These are phyloP conservation scores for Phytophthora niederhauseri DNA, from an alignment of 352 stramenopile genomes.

Conservation along the genomic window DNA sequence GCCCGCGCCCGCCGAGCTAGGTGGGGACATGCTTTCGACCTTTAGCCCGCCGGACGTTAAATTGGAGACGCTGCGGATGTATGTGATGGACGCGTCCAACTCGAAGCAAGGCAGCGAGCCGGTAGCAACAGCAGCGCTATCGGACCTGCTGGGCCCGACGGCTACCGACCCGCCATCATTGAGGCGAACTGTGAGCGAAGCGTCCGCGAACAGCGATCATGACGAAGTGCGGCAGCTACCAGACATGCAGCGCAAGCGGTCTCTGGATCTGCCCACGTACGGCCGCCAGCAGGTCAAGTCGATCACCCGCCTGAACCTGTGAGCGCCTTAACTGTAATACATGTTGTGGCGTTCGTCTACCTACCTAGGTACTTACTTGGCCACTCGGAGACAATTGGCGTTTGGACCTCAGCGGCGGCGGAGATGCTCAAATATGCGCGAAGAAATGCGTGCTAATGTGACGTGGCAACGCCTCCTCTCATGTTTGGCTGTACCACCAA, in stretches of 20 bases:
- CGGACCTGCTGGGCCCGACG: constrained; percentile 45
- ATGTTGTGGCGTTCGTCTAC: neutral
- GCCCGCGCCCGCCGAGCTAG: constrained; percentile 10
- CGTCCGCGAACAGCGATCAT: neutral
- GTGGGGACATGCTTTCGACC: constrained; percentile 15
- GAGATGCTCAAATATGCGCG: neutral
- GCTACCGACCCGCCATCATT: neutral
- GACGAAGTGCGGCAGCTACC: constrained; percentile 15
- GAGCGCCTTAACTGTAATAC: neutral
- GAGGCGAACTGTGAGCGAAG: constrained; percentile 22
- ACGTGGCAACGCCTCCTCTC: constrained; percentile 15
- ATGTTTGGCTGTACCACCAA: constrained; percentile 8
- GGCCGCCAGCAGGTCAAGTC: constrained; percentile 36
- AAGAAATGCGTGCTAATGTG: constrained; percentile 16
- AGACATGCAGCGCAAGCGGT: constrained; percentile 24
- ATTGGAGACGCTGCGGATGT: constrained; percentile 75
- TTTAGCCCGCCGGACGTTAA: constrained; percentile 17
- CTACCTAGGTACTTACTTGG: too few relatives aligned
- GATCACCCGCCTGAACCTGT: constrained; percentile 34
- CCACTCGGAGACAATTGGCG: neutral
- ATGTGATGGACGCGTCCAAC: constrained; percentile 47
- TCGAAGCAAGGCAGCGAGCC: constrained; percentile 26
- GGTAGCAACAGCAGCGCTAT: constrained; percentile 31
- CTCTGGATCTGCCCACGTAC: constrained; percentile 23
- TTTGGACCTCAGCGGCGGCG: neutral